These are phyloP conservation scores for Vigna angularis DNA, from an alignment of 306 rosid species.

Conservation along the genomic window DNA sequence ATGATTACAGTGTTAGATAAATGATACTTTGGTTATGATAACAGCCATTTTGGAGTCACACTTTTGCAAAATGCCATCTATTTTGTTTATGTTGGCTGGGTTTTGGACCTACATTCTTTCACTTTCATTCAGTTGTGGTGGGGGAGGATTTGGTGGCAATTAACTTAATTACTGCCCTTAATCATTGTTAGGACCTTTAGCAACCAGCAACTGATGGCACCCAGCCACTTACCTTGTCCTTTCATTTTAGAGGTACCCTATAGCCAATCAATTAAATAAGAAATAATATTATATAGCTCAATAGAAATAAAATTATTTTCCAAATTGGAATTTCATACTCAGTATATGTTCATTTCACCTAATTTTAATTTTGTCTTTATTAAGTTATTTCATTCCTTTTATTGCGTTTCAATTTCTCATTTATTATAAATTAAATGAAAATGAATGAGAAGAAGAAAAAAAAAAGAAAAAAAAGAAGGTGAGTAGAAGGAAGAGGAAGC, in stretches of 20 bases:
- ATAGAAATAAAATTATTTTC: no score
- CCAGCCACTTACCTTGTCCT: conserved; percentile 23
- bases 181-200: conserved; percentile 50
- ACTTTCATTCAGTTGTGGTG: conserved; percentile 43
- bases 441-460: no score
- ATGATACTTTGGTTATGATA: conserved; percentile 27
- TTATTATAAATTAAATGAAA: no score
- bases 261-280: conserved; percentile 11
- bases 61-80: conserved; percentile 23
- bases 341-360: no score
- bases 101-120: conserved; percentile 35
- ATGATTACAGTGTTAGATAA: conserved; percentile 42
- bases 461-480: no score
- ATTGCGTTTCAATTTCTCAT: no score
- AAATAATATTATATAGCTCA: not conserved
- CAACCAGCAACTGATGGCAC: conserved; percentile 48
- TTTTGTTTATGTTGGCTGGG: conserved; percentile 9
- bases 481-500: no score
- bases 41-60: conserved; percentile 44
- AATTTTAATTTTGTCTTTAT: no score
- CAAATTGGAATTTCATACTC: no score
- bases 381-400: no score
- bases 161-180: conserved; percentile 43
- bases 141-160: conserved; percentile 54
- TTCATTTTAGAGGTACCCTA: conserved; percentile 2